These are phyloP conservation scores for Lentinus brumalis DNA, from an alignment of 768 basidiomycete genomes.

Conservation along the genomic window DNA sequence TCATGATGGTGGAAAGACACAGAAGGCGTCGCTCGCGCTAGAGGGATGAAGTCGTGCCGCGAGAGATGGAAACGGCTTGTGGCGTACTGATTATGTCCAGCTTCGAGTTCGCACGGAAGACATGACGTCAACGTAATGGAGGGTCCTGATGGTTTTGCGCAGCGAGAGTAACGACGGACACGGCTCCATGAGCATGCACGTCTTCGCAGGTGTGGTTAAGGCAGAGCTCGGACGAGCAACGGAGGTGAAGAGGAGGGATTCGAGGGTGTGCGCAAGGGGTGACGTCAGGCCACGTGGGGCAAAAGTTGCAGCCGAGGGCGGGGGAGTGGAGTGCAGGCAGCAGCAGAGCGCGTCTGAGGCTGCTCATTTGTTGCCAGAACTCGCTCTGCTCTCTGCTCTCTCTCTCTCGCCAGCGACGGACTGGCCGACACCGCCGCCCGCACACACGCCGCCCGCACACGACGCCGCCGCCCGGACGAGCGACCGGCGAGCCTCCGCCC, in stretches of 20 bases:
- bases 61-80: not conserved
- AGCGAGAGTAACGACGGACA: not conserved
- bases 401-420: not conserved
- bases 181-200: too few relatives aligned
- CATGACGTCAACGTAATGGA: slow-evolving; percentile 17
- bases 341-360: not conserved
- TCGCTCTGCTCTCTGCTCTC: not conserved
- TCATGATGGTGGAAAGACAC: too few relatives aligned
- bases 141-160: slow-evolving; percentile 13
- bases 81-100: not conserved
- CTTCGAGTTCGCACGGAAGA: slow-evolving; percentile 1
- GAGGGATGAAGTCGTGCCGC: not conserved
- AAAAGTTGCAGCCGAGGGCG: slow-evolving; percentile 2
- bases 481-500: too few relatives aligned
- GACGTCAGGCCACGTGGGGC: slow-evolving; percentile 19
- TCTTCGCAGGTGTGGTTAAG: too few relatives aligned
- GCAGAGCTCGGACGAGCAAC: not conserved
- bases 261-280: slow-evolving; percentile 2
- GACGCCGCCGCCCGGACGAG: not conserved
- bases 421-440: not conserved
- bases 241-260: not conserved
- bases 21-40: not conserved
- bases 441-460: not conserved
- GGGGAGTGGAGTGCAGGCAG: not conserved
- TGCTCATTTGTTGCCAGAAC: not conserved